A percentile compares a stretch with the other conserved stretches of the same genome.
phyloP scores from a whole-genome alignment of 345 rosid genomes.

The Eucalyptus microcorys region DNA sequence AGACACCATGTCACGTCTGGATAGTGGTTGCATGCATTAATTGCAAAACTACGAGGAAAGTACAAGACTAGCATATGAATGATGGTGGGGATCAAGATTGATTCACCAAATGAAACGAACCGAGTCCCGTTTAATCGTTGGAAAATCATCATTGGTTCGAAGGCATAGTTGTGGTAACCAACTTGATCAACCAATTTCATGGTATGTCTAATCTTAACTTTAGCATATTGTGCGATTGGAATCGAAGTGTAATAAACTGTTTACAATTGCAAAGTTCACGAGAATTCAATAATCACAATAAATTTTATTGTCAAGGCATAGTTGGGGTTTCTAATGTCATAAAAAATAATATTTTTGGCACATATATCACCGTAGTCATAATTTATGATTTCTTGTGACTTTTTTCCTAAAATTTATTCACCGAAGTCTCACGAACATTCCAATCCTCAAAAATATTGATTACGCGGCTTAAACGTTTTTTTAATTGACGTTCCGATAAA shows the following conservation, averaged over 20 bases:
- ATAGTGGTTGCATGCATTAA: not conserved
- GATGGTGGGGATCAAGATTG: not conserved
- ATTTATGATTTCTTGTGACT: no score
- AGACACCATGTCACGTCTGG: not conserved
- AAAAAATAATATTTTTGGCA: no score
- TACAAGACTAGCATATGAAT: not conserved
- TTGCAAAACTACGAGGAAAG: not conserved
- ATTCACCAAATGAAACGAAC: not conserved
- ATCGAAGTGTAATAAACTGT: not conserved
- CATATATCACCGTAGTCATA: no score
- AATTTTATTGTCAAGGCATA: not conserved
- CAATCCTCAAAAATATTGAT: not conserved
- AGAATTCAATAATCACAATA: not conserved
- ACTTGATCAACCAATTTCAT: not conserved
- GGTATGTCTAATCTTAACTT: not conserved
- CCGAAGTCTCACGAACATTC: not conserved
- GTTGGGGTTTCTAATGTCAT: no score
- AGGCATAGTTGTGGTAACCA: not conserved
- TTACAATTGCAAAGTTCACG: not conserved
- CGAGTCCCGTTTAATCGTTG: accelerated
- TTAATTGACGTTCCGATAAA: not conserved
- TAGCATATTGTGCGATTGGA: not conserved
- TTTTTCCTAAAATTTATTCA: not conserved
- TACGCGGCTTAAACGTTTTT: no score
- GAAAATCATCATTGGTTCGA: not conserved